Evolutionary conservation across 2,329 filamentous ascomycete genomes (phyloP).

Genomic region (Tolypocladium tropicale): DNA sequence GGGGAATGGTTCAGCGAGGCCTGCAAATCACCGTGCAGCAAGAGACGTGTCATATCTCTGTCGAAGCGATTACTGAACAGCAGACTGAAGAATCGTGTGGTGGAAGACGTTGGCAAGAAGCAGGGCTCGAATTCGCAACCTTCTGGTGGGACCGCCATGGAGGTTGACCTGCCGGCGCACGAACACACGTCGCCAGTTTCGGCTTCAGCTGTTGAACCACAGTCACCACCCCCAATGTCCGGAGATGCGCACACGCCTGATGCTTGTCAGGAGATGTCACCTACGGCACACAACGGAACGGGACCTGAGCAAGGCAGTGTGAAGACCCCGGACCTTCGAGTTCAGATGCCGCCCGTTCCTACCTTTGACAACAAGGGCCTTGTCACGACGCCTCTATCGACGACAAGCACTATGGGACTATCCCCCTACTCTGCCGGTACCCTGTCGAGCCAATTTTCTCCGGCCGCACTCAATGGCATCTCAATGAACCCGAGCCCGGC

Average conservation of each 20-base stretch:
- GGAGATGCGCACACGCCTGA: constrained; percentile 20
- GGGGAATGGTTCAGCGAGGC: constrained; percentile 41
- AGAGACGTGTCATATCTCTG: constrained; percentile 40
- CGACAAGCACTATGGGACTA: constrained; percentile 30
- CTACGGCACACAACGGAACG: constrained; percentile 1
- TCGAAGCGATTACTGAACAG: constrained; percentile 42
- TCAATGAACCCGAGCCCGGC: constrained; percentile 45
- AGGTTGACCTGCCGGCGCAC: constrained; percentile 25
- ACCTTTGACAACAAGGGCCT: constrained; percentile 32
- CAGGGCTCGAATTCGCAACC: constrained; percentile 9
- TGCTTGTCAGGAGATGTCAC: constrained; percentile 17
- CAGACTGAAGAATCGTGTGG: constrained; percentile 30
- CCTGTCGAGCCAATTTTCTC: constrained; percentile 31
- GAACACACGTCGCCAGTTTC: constrained; percentile 16
- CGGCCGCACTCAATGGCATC: constrained; percentile 30
- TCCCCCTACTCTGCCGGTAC: constrained; percentile 36
- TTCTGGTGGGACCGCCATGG: constrained; percentile 25
- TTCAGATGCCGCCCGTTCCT: constrained; percentile 48
- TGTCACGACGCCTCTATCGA: constrained; percentile 36
- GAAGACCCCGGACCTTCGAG: constrained; percentile 35
- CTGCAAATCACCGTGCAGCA: constrained; percentile 24
- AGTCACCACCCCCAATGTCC: constrained; percentile 11
- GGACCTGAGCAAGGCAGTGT: constrained; percentile 14
- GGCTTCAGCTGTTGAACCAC: constrained; percentile 11
- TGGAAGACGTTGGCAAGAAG: constrained; percentile 27